Evolutionary conservation across 176 grass and related monocot species (phyloP).

Genomic region (Oryza punctata): DNA sequence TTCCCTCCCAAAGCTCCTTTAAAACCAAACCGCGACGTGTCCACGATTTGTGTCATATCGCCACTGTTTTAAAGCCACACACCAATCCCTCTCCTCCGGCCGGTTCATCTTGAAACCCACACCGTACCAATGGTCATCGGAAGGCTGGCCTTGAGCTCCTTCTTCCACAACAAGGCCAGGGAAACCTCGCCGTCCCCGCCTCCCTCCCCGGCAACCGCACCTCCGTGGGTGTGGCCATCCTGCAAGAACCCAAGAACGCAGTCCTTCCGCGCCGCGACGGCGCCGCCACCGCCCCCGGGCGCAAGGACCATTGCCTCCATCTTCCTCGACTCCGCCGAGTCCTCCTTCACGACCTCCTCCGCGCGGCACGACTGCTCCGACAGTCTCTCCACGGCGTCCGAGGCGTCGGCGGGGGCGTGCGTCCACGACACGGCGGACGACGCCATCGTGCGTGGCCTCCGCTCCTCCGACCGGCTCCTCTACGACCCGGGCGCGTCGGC

Average conservation of each 20-base stretch:
- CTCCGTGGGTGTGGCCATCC: slow-evolving; percentile 59
- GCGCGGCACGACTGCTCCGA: slow-evolving; percentile 48
- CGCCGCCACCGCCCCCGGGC: neutral
- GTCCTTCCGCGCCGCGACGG: slow-evolving; percentile 20
- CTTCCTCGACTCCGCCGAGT: slow-evolving; percentile 60
- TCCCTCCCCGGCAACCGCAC: neutral
- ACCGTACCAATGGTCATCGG: slow-evolving; percentile 47
- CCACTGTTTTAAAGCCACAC: slow-evolving; percentile 35
- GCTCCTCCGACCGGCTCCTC: slow-evolving; percentile 63
- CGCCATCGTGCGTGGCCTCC: slow-evolving; percentile 44
- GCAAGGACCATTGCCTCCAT: slow-evolving; percentile 48
- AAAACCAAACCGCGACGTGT: slow-evolving; percentile 40
- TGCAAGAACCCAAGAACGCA: slow-evolving; percentile 50
- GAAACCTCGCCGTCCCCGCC: slow-evolving; percentile 5
- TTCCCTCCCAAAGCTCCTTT: slow-evolving; percentile 19
- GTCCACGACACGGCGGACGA: slow-evolving; percentile 22
- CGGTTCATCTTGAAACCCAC: neutral
- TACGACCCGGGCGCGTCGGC: slow-evolving; percentile 57
- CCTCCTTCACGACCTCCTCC: slow-evolving; percentile 67
- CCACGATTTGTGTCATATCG: neutral
- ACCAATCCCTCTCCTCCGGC: slow-evolving; percentile 15
- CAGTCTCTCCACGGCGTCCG: slow-evolving; percentile 57
- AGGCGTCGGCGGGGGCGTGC: slow-evolving; percentile 19
- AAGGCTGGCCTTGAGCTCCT: slow-evolving; percentile 45
- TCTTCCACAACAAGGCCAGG: slow-evolving; percentile 52